Conservation (phyloP, 495 filamentous ascomycete genomes). For the Lichina pygmaea region DNA sequence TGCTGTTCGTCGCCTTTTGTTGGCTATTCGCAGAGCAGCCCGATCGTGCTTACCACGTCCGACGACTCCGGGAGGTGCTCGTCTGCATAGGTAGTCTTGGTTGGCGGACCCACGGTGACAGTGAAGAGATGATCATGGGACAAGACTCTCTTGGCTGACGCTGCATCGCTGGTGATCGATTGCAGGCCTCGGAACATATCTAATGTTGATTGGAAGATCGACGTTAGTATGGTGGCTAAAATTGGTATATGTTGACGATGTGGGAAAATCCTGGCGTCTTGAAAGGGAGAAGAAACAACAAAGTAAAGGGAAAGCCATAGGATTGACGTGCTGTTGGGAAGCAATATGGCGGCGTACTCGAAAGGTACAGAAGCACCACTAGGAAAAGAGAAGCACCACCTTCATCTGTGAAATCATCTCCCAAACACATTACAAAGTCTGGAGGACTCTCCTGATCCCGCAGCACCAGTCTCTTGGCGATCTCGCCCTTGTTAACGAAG, state of each 20-base stretch:
- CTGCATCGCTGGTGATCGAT: slow-evolving; percentile 15
- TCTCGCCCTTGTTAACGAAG: slow-evolving; percentile 91
- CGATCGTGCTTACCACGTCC: slow-evolving; percentile 60
- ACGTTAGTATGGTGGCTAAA: slow-evolving; percentile 1
- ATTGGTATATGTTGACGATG: too few species aligned
- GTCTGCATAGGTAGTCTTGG: slow-evolving; percentile 60
- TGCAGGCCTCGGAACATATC: slow-evolving; percentile 19
- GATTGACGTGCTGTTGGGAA: background rate
- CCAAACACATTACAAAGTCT: slow-evolving; percentile 67
- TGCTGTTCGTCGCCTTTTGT: too few species aligned
- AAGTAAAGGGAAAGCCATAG: background rate
- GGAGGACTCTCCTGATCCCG: slow-evolving; percentile 22
- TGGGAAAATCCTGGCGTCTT: too few species aligned
- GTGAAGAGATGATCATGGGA: slow-evolving; percentile 45
- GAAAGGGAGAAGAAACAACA: background rate
- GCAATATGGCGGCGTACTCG: too few species aligned
- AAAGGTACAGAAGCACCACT: background rate
- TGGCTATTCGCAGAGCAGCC: slow-evolving; percentile 26
- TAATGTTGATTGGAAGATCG: slow-evolving; percentile 1
- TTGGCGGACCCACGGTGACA: slow-evolving; percentile 65
- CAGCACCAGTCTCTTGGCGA: slow-evolving; percentile 48
- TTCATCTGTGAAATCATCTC: slow-evolving; percentile 94
- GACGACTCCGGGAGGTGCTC: slow-evolving; percentile 71
- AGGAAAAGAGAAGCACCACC: slow-evolving; percentile 24
- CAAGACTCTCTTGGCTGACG: slow-evolving; percentile 5